phyloP scores from a whole-genome alignment of 345 rosid species.

The Camelina sativa region DNA sequence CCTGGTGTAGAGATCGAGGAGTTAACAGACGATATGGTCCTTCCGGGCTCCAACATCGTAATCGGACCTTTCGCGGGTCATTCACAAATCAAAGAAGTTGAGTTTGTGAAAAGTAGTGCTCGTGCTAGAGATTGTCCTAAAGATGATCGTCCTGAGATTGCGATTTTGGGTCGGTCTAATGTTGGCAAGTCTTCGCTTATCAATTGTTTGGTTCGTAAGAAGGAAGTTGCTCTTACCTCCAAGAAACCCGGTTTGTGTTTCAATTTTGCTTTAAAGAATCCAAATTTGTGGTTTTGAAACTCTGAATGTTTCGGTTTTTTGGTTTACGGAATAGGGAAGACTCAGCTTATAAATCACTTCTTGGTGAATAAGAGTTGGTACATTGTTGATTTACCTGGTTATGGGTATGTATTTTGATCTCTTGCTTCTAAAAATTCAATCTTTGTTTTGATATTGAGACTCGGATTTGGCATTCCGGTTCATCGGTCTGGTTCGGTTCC shows the following conservation, averaged over 20 bases:
- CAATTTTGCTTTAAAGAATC: background rate
- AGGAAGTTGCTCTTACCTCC: slow-evolving; percentile 95
- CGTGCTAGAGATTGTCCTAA: slow-evolving; percentile 89
- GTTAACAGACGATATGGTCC: slow-evolving; percentile 68
- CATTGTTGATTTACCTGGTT: slow-evolving; percentile 96
- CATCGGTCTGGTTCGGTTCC: too few species aligned
- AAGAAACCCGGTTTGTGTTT: slow-evolving; percentile 76
- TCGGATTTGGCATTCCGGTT: too few species aligned
- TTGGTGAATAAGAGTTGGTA: slow-evolving; percentile 96
- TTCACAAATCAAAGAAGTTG: slow-evolving; percentile 84
- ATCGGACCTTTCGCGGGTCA: slow-evolving; percentile 85
- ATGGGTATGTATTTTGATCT: slow-evolving; percentile 62
- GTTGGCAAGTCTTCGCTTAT: slow-evolving; percentile 97
- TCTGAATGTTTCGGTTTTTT: background rate
- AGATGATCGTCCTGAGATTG: slow-evolving; percentile 85
- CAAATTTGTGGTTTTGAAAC: background rate
- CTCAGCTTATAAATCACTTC: slow-evolving; percentile 94
- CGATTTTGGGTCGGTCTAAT: slow-evolving; percentile 87
- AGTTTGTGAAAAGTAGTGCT: slow-evolving; percentile 84
- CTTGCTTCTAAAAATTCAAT: background rate
- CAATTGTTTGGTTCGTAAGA: slow-evolving; percentile 78
- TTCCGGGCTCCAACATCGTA: slow-evolving; percentile 90
- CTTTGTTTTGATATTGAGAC: too few species aligned
- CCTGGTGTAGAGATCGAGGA: slow-evolving; percentile 82
- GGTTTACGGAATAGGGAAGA: slow-evolving; percentile 61